These are phyloP conservation scores for Xeromyces bisporus DNA, from an alignment of 495 filamentous ascomycete species.

Conservation along the genomic window DNA sequence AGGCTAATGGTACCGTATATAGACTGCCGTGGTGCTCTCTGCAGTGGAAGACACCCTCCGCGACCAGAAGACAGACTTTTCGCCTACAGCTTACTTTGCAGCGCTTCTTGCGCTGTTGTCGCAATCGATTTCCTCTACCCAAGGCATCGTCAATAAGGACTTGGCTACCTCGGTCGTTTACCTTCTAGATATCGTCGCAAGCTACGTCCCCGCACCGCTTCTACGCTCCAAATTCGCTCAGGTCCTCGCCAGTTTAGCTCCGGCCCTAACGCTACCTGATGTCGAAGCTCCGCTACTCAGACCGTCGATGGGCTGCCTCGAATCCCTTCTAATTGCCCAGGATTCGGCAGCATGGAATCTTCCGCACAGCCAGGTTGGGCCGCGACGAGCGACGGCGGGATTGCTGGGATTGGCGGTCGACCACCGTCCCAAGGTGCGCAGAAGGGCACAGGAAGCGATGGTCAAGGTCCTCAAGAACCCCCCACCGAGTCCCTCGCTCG, in stretches of 20 bases:
- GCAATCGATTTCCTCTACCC: slow-evolving; percentile 46
- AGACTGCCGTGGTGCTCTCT: slow-evolving; percentile 77
- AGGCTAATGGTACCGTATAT: slow-evolving; percentile 5
- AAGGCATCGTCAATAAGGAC: slow-evolving; percentile 61
- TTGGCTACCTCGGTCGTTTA: slow-evolving; percentile 81
- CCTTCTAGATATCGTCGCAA: slow-evolving; percentile 79
- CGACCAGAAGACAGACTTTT: slow-evolving; percentile 64
- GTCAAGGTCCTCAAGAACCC: slow-evolving; percentile 63
- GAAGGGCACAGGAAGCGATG: slow-evolving; percentile 82
- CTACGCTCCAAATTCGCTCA: slow-evolving; percentile 85
- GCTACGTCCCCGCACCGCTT: slow-evolving; percentile 64
- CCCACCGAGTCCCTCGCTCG: slow-evolving; percentile 75
- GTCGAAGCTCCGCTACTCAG: slow-evolving; percentile 76
- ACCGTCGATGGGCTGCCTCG: slow-evolving; percentile 83
- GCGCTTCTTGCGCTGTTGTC: slow-evolving; percentile 79
- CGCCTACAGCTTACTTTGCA: slow-evolving; percentile 87
- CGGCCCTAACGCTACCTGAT: slow-evolving; percentile 59
- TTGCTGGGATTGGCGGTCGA: slow-evolving; percentile 70
- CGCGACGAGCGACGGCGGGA: slow-evolving; percentile 77
- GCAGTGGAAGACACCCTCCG: slow-evolving; percentile 85
- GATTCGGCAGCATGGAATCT: slow-evolving; percentile 78
- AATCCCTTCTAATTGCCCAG: slow-evolving; percentile 74
- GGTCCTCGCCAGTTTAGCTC: slow-evolving; percentile 73
- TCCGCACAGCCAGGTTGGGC: slow-evolving; percentile 64
- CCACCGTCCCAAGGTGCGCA: slow-evolving; percentile 84